Conservation (phyloP, 1,139 yeast genomes). For the Lodderomyces theae region DNA sequence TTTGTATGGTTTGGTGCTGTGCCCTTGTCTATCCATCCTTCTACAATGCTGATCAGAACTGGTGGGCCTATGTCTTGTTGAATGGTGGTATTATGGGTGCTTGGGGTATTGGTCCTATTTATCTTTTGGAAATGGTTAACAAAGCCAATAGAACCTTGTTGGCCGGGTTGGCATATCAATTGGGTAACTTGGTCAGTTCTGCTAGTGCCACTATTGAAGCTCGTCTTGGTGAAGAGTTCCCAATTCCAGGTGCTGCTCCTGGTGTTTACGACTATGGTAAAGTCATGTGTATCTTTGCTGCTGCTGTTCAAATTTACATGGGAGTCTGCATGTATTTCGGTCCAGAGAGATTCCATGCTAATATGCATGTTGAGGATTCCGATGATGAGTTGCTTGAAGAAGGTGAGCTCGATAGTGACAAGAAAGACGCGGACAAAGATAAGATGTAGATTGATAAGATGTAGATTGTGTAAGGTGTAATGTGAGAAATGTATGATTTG, state of each 20-base stretch:
- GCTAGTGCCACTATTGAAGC: constrained; percentile 41
- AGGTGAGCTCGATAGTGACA: constrained; percentile 3
- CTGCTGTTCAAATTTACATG: constrained; percentile 33
- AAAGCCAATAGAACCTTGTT: constrained; percentile 35
- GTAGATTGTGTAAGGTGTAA: too few relatives aligned
- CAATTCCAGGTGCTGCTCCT: constrained; percentile 17
- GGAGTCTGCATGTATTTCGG: constrained; percentile 28
- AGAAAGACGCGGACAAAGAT: background rate
- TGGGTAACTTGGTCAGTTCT: constrained; percentile 38
- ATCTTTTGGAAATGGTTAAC: constrained; percentile 36
- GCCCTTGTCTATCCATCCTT: constrained; percentile 36
- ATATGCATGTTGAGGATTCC: background rate
- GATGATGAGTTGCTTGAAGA: constrained; percentile 3
- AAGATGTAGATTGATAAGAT: too few relatives aligned
- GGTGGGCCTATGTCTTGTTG: constrained; percentile 28
- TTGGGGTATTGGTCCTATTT: constrained; percentile 39
- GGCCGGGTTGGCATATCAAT: constrained; percentile 38
- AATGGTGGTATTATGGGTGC: constrained; percentile 34
- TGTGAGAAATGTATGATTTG: too few relatives aligned
- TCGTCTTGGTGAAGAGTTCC: constrained; percentile 30
- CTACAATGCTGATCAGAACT: constrained; percentile 26
- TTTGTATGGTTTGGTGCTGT: constrained; percentile 29
- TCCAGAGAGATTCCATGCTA: constrained; percentile 30
- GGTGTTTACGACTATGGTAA: constrained; percentile 32
- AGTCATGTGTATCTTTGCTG: constrained; percentile 41